Evolutionary conservation across 2,329 filamentous ascomycete species (phyloP).

Genomic region (Camillea tinctor): DNA sequence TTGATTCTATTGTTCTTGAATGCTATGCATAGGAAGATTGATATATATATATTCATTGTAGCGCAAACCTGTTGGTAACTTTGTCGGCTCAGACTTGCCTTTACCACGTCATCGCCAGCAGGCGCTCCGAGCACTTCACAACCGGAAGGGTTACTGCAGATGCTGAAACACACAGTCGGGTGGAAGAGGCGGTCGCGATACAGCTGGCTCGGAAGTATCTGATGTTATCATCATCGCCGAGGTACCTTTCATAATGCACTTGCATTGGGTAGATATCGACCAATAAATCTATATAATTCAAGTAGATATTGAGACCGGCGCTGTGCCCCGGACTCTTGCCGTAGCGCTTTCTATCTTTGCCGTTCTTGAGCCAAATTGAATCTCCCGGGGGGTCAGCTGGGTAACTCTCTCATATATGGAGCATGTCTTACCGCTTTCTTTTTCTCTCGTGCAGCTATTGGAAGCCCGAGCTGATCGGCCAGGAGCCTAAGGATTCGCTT

Average conservation of each 20-base stretch:
- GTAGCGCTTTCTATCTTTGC: slow-evolving; percentile 71
- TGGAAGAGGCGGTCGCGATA: slow-evolving; percentile 15
- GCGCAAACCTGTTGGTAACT: not conserved
- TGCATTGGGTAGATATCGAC: not conserved
- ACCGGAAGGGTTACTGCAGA: slow-evolving; percentile 45
- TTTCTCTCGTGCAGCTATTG: slow-evolving; percentile 74
- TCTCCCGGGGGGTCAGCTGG: slow-evolving; percentile 44
- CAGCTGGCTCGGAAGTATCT: slow-evolving; percentile 71
- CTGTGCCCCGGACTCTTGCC: slow-evolving; percentile 67
- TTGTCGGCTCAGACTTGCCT: slow-evolving; percentile 64
- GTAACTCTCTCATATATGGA: not conserved
- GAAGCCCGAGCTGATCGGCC: slow-evolving; percentile 72
- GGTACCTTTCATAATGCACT: slow-evolving; percentile 3
- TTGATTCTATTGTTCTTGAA: not conserved
- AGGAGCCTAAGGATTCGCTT: slow-evolving; percentile 80
- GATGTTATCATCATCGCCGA: slow-evolving; percentile 64
- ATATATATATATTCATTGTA: not conserved
- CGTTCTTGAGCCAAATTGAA: slow-evolving; percentile 79
- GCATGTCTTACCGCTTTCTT: slow-evolving; percentile 73
- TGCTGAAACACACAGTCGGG: slow-evolving; percentile 49
- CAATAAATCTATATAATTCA: not conserved
- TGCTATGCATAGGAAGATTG: not conserved
- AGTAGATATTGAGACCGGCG: slow-evolving; percentile 47
- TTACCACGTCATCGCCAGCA: slow-evolving; percentile 51
- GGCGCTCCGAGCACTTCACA: slow-evolving; percentile 24